These are phyloP conservation scores for Paecilomyces fulvus DNA, from an alignment of 2,329 filamentous ascomycete genomes.

Conservation along the genomic window DNA sequence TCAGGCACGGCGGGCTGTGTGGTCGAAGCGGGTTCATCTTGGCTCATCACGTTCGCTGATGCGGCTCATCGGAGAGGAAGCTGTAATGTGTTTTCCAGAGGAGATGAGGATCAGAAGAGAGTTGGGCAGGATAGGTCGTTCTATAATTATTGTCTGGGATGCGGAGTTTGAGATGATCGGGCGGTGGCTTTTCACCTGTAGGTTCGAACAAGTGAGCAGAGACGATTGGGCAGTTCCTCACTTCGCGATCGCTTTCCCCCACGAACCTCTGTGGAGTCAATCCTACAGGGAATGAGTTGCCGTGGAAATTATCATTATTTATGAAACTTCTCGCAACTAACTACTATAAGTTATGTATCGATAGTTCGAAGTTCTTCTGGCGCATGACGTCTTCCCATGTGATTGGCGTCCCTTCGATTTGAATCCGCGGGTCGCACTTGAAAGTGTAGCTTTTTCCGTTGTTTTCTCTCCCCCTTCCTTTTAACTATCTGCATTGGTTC, in stretches of 20 bases:
- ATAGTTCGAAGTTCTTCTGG: background rate
- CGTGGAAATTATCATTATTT: background rate
- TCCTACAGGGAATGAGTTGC: too few species aligned
- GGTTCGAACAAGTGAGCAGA: background rate
- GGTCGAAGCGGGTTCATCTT: conserved; percentile 12
- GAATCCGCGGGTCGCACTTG: background rate
- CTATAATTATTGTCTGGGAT: background rate
- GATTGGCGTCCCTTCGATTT: conserved; percentile 1
- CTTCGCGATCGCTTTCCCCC: background rate
- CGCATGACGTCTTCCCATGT: conserved; percentile 6
- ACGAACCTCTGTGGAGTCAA: background rate
- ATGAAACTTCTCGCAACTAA: background rate
- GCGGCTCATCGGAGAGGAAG: conserved; percentile 9
- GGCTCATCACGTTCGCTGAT: conserved; percentile 18
- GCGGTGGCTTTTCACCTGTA: background rate
- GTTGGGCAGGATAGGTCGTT: background rate
- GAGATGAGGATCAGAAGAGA: background rate
- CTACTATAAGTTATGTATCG: too few species aligned
- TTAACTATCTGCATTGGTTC: background rate
- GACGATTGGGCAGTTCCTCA: background rate
- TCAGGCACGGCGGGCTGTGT: conserved; percentile 29
- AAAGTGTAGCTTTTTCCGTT: background rate
- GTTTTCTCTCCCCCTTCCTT: background rate
- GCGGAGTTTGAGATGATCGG: background rate
- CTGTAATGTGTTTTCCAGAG: background rate